Evolutionary conservation across 192 early-diverging fungal species (phyloP).

Genomic region (Coemansia umbellata): DNA sequence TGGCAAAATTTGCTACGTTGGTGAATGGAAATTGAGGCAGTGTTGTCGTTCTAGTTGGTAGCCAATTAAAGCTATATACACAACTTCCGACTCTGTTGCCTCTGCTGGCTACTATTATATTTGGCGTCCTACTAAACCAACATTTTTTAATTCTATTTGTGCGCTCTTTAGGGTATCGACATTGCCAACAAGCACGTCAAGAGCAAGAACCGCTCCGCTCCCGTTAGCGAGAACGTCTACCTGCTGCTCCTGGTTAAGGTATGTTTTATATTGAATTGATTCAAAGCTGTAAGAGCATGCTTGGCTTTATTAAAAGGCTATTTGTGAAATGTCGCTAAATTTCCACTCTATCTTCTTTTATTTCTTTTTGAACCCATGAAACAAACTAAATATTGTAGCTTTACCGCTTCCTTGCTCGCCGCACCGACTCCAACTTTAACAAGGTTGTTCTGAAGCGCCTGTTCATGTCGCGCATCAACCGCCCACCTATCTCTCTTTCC

Average conservation of each 20-base stretch:
- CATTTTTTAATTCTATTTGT: background rate
- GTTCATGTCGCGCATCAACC: conserved; percentile 97
- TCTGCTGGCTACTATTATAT: too few species aligned
- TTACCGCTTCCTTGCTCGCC: conserved; percentile 98
- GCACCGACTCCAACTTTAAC: conserved; percentile 98
- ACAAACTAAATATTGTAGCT: conserved; percentile 57
- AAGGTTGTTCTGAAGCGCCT: conserved; percentile 97
- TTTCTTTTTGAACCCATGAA: background rate
- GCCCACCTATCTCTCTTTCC: conserved; percentile 91
- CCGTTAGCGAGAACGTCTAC: conserved; percentile 96
- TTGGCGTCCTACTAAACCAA: background rate
- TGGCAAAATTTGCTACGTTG: too few species aligned
- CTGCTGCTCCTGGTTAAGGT: conserved; percentile 94
- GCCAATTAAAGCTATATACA: too few species aligned
- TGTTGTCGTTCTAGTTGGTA: too few species aligned
- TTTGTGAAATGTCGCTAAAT: too few species aligned
- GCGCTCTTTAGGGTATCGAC: conserved; percentile 84
- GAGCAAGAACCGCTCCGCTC: conserved; percentile 84
- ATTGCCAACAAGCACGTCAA: conserved; percentile 98
- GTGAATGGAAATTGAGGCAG: too few species aligned
- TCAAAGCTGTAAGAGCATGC: too few species aligned
- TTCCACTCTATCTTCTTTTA: too few species aligned
- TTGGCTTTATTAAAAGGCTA: too few species aligned
- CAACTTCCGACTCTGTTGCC: too few species aligned
- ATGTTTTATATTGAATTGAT: background rate